These are phyloP conservation scores for Neoboletus brunneissimus DNA, from an alignment of 768 basidiomycete species.

Conservation along the genomic window DNA sequence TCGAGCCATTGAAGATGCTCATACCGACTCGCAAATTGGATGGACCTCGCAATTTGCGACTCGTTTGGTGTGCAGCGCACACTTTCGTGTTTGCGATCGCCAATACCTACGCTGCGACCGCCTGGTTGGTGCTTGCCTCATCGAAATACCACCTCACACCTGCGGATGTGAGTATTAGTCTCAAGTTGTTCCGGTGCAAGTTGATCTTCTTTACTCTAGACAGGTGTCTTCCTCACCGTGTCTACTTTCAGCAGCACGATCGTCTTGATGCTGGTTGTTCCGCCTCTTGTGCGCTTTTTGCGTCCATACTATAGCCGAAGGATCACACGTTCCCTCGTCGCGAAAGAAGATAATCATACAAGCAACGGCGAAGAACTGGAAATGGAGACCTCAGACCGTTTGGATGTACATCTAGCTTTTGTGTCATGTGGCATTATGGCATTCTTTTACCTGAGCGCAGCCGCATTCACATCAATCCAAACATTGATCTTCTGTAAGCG, in stretches of 20 bases:
- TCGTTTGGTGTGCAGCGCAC: constrained; percentile 30
- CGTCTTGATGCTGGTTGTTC: constrained; percentile 19
- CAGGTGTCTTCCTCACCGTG: constrained; percentile 25
- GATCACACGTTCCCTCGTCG: neutral
- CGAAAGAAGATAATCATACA: neutral
- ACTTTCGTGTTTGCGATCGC: constrained; percentile 21
- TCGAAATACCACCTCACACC: constrained; percentile 28
- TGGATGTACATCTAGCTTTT: constrained; percentile 31
- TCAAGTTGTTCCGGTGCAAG: neutral
- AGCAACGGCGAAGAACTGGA: neutral
- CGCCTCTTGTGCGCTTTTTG: constrained; percentile 24
- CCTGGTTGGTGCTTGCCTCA: constrained; percentile 26
- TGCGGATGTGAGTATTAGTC: constrained; percentile 17
- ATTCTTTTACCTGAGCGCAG: constrained; percentile 13
- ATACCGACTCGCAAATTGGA: constrained; percentile 14
- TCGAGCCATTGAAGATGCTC: constrained; percentile 26
- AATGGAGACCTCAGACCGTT: constrained; percentile 21
- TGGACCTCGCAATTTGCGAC: constrained; percentile 29
- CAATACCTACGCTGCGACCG: constrained; percentile 7
- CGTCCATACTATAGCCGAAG: constrained; percentile 24
- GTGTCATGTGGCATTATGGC: constrained; percentile 17
- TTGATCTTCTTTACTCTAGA: constrained; percentile 15
- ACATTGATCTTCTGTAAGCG: constrained; percentile 17
- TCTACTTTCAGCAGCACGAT: constrained; percentile 17
- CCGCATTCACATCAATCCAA: constrained; percentile 5